phyloP scores from a whole-genome alignment of 176 grass and related monocot species.

The Oryza coarctata region DNA sequence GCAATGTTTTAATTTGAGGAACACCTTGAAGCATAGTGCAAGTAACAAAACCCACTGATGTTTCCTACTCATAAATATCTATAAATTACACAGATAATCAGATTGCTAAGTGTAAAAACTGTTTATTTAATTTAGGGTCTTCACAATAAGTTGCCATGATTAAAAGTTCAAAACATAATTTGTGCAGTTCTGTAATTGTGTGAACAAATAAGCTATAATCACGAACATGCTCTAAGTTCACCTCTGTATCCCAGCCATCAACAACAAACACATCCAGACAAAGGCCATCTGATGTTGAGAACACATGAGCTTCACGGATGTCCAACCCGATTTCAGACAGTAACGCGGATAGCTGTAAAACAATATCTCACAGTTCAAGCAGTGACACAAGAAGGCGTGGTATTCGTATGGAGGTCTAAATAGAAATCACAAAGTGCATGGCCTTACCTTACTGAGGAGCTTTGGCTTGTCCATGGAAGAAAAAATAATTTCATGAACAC shows the following conservation, averaged over 20 bases:
- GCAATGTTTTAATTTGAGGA: conserved; percentile 38
- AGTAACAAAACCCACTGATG: conserved; percentile 1
- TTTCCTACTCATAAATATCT: conserved; percentile 6
- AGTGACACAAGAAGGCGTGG: conserved; percentile 8
- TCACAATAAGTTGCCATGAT: background rate
- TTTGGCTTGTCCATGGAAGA: conserved; percentile 89
- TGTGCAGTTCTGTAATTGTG: background rate
- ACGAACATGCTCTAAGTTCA: conserved; percentile 25
- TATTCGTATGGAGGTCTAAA: background rate
- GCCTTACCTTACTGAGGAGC: conserved; percentile 66
- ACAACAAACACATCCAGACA: conserved; percentile 96
- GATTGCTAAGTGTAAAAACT: background rate
- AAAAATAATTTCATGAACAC: conserved; percentile 92
- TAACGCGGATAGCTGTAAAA: conserved; percentile 73
- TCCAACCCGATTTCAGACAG: conserved; percentile 79
- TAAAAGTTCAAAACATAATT: background rate
- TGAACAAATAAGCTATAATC: background rate
- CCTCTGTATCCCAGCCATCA: conserved; percentile 85
- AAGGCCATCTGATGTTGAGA: conserved; percentile 91
- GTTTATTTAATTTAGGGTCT: background rate
- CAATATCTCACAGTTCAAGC: conserved; percentile 15
- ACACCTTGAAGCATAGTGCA: conserved; percentile 13
- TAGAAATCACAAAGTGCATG: background rate
- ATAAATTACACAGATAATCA: conserved; percentile 17
- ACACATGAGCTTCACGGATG: conserved; percentile 99